Conservation (phyloP, 805 yeast genomes). For the Myxozyma mucilagina region DNA sequence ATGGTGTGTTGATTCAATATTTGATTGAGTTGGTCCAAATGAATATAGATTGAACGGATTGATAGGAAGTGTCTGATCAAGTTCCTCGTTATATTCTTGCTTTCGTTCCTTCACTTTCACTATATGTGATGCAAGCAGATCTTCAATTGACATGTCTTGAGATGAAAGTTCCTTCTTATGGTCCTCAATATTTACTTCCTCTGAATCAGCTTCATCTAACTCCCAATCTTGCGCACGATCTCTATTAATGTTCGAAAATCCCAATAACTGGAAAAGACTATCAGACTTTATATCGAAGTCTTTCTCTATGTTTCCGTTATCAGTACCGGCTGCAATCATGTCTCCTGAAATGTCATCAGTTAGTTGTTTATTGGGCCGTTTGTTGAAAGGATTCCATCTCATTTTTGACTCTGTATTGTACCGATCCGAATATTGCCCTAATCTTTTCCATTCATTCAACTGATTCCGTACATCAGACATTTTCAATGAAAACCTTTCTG, state of each 20-base stretch:
- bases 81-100: neutral
- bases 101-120: neutral
- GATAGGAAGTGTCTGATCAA: neutral
- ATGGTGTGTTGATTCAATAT: neutral
- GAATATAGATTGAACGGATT: conserved; percentile 5
- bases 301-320: neutral
- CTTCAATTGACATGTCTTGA: conserved; percentile 1
- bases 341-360: neutral
- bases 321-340: neutral
- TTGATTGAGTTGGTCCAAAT: neutral
- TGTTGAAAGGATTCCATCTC: conserved; percentile 12
- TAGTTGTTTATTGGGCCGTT: neutral
- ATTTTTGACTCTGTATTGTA: neutral
- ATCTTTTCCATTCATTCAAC: conserved; percentile 1
- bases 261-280: neutral
- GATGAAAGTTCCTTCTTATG: too few species aligned
- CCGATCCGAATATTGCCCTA: neutral
- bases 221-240: conserved; percentile 3
- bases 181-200: neutral
- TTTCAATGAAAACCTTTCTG: neutral
- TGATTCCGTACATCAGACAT: neutral
- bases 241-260: neutral
- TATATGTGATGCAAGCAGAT: neutral
- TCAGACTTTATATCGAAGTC: neutral
- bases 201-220: conserved; percentile 1